Evolutionary conservation across 306 rosid genomes (phyloP), one percentile per base, ranked within the genome.

Genomic region (Astragalus glycyphyllos): DNA sequence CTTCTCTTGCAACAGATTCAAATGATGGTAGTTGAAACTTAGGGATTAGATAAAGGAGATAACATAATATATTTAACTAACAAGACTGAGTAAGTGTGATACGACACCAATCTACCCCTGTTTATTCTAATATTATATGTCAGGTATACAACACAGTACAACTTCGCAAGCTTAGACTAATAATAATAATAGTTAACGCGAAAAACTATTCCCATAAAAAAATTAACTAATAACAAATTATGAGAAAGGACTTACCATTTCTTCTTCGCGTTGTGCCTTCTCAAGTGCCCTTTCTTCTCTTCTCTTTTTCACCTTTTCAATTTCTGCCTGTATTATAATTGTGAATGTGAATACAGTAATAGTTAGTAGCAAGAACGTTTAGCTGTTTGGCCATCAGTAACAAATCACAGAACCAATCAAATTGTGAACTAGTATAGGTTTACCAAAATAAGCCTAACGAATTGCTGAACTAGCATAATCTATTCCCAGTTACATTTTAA

Each of bases 271-370:
- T 10, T 75, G 97, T 59, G 99, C 99, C 63, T 91, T 94, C 81
- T 91, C 99, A 79, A 89, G 87, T 44, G 99, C 97, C 76, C 99
- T 87, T 81, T 91, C 99, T 80, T 94, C 99, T 79, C 99, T 89
- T 84, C 99, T 89, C 86, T 89, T 94, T 79, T 94, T 94, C 83
- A 94, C 97, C 68, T 94, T 94, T 68, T 91, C 99, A 57, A 94
- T 85, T 86, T 94, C 96, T 4, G 96, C 97, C 99, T 94, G 83
- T 84, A 85, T 68, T 69, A 73, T 47, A 71, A 77, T 69, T 69
- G 48, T 7, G 26, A 67, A 67, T 69, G 48, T 7, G 26, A 67
- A 76, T 37, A 60, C 14, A 29, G 23, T 40, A 61, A 76, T 7
- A 0, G 32, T 50, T 41, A 61, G 64, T 48, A 41, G 50, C 47